Base-by-base conservation (phyloP, 2,329 filamentous ascomycete species). In the Sphaceloma murrayae region DNA sequence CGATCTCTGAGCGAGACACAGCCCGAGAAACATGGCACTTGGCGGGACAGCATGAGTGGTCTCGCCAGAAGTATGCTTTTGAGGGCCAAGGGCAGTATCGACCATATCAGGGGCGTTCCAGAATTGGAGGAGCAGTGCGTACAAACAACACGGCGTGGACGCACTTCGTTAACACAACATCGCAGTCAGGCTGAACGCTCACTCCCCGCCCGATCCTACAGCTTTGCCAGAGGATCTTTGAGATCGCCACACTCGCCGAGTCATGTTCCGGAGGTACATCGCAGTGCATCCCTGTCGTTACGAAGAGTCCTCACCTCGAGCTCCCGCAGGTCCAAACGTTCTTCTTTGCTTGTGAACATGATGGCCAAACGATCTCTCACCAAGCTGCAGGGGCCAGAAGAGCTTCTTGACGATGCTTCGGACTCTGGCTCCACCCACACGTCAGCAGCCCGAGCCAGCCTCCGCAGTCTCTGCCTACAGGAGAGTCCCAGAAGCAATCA, bases 41-140 rank as follows among this genome's bases (percentile, higher is more conserved):
- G 42, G 42, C 31, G 42, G 5, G 42, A 45, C 30, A 45, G 42
- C 22, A 34, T 45, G 42, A 45, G 42, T 34, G 42, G 42, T 7
- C 8, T 45, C n/a, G 42, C 42, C 18, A 17, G 42, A 8, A 26
- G 31, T 4, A 24, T 45, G 30, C 42, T 45, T 10, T 22, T 45
- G 17, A 34, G 17, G 21, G 42, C 42, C 11, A 45, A 45, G 13
- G 42, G 31, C 8, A 45, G 42, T 22, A 45, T 45, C 24, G 42
- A 45, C 24, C 22, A 32, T 45, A 24, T 45, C 29, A 45, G 42
- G 31, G 42, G 42, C n/a, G 30, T 29, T 16, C 42, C 42, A 10
- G 42, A 45, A 21, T 11, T 21, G 14, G 40, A 26, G 9, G 36
- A 40, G 36, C 36, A 40, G 36, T 40, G 18, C 10, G 19, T 8